Evolutionary conservation across 2,329 filamentous ascomycete species (phyloP).

Genomic region (Sporothrix inflata): DNA sequence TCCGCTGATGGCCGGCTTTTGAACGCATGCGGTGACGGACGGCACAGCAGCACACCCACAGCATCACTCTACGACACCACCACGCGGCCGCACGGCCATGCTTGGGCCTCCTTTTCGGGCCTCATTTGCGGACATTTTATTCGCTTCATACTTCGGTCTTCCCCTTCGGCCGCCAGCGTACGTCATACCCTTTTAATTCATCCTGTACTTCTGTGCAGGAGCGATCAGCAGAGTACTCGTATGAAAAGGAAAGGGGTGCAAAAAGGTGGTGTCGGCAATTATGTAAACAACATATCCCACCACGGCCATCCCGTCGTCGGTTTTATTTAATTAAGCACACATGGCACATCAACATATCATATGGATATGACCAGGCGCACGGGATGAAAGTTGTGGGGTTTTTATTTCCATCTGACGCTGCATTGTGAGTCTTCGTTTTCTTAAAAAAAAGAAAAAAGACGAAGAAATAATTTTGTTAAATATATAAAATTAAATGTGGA

Average conservation of each 20-base stretch:
- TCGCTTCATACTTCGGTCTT: background rate
- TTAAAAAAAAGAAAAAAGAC: too few species aligned
- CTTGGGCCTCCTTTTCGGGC: background rate
- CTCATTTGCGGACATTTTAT: background rate
- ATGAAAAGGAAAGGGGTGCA: too few species aligned
- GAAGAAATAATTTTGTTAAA: background rate
- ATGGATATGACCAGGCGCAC: background rate
- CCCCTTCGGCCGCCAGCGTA: background rate
- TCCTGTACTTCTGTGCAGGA: background rate
- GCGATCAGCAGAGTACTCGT: too few species aligned
- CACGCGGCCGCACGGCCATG: background rate
- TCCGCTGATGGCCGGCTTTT: background rate
- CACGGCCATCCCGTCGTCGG: background rate
- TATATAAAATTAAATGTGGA: conserved; percentile 8
- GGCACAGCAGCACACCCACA: conserved; percentile 2
- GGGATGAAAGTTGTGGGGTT: background rate
- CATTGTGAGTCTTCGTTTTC: too few species aligned
- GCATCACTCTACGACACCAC: background rate
- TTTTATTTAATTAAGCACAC: background rate
- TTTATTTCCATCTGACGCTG: too few species aligned
- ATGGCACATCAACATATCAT: background rate
- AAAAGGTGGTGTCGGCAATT: background rate
- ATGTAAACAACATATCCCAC: conserved; percentile 3
- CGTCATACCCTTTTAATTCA: background rate
- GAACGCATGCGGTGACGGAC: background rate